Base-by-base conservation (phyloP, 768 basidiomycete species). In the Suillus occidentalis region DNA sequence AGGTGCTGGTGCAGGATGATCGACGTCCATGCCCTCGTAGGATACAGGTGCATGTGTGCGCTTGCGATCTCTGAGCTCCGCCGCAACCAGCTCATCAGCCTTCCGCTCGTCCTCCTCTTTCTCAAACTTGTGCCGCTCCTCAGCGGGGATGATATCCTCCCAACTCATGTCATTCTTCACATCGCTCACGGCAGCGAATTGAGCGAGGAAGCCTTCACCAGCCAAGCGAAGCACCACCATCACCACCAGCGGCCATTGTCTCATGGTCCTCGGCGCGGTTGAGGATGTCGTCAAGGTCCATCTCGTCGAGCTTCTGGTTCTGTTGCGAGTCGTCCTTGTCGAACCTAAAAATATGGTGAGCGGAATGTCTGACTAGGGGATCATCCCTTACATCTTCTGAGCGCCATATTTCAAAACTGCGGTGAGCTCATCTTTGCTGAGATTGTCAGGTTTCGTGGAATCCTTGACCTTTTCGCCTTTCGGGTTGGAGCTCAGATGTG, bases 391-490 rank as follows among this genome's bases (percentile, higher is more conserved):
- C 92, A 99, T 97, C 81, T 93, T 98, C 79, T 97, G 95, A 12
- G 97, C 97, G 61, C 97, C 97, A 76, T 97, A 99, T 79, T 99
- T 99, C 75, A 99, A 85, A 59, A 99, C 98, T 18, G 97, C 96
- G 42, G 92, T 91, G 42, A 99, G 85, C 76, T 99, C 97, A 70
- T 99, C 97, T 79, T 96, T 97, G 78, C 92, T 95, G 67, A 94
- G 80, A 78, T 91, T 90, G 69, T 91, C 91, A 3, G 92, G 86
- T 75, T 94, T 95, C 66, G 83, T 78, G 25, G 85, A 76, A 60
- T 92, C 91, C 73, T 90, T 92, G 63, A 77, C 70, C 70, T 83
- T 82, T 37, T 84, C 77, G 22, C 85, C 84, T 72, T 94, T 95
- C 63, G 91, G 90, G 73, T 94, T 95, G 63, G 91, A 90, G 73